Conservation (phyloP, 331 rosid genomes). For the Malus hybrid region DNA sequence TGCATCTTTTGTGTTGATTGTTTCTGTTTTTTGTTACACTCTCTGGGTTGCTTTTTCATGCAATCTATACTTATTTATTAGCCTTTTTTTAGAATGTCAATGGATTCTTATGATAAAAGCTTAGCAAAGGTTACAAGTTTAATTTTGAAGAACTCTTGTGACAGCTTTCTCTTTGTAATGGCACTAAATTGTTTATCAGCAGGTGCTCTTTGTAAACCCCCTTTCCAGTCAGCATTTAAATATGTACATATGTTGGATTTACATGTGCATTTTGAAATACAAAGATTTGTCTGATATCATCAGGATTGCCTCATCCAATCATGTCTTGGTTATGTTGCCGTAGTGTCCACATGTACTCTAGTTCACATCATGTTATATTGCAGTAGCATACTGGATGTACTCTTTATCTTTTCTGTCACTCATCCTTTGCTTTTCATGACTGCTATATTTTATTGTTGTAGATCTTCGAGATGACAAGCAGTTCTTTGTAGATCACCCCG, state of each 20-base stretch:
- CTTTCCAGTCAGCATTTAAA: background rate
- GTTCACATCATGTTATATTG: background rate
- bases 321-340: background rate
- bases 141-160: background rate
- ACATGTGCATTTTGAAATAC: background rate
- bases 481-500: constrained; percentile 78
- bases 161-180: background rate
- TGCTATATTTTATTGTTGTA: constrained; percentile 31
- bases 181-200: background rate
- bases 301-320: background rate
- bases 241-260: too few relatives aligned
- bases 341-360: background rate
- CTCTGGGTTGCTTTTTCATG: background rate
- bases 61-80: background rate
- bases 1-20: background rate
- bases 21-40: background rate
- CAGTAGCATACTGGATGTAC: background rate
- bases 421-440: constrained; percentile 8
- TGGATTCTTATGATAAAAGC: background rate
- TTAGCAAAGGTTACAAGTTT: background rate
- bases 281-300: background rate
- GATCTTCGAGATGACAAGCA: constrained; percentile 92
- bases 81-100: background rate
- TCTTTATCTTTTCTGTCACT: background rate
- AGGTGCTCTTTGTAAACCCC: background rate